Evolutionary conservation across 2,329 filamentous ascomycete species (phyloP), one percentile per base, ranked within the genome.

Genomic region (Microascus cirrosus): DNA sequence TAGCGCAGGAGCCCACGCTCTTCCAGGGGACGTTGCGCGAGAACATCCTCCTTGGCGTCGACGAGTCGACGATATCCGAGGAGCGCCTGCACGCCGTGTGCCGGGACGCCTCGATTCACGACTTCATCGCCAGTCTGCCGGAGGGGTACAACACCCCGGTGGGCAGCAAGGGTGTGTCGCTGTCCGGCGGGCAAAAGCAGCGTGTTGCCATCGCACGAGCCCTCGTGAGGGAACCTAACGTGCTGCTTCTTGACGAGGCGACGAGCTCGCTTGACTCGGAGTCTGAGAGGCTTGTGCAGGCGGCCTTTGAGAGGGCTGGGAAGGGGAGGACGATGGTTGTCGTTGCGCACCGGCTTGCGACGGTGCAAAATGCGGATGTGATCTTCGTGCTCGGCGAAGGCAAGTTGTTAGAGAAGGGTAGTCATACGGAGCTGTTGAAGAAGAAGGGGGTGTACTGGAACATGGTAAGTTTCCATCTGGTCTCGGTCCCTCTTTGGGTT

Each of bases 341-440:
- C 2, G 87, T 94, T 12, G 89, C 89, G 1, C 89, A 93, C 68
- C 77, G 89, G 15, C 74, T 93, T 54, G 85, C 85, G 0, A 93
- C 87, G 13, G 84, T 92, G 22, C 87, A 89, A 68, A 86, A 91
- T 63, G 87, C 88, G 1, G 85, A 93, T 67, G 74, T 85, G n/a
- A 92, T 92, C 50, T 90, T 89, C 64, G 87, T 93, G 0, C 81
- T 94, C 54, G 86, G 87, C 12, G 78, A 84, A 60, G 83, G 85
- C 25, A 79, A 74, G 62, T 71, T 83, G 51, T 65, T 83, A 12
- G 80, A 83, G 67, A 71, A 77, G 65, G 80, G 80, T 12, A 81
- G 65, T 20, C 80, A 83, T 60, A 59, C 59, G 1, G 80, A 82
- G 63, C 63, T 83, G 59, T 60, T 83, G 60, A 74, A 69, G 67